These are phyloP conservation scores for Gliomastix tumulicola DNA, from an alignment of 2,329 filamentous ascomycete species.

Conservation along the genomic window DNA sequence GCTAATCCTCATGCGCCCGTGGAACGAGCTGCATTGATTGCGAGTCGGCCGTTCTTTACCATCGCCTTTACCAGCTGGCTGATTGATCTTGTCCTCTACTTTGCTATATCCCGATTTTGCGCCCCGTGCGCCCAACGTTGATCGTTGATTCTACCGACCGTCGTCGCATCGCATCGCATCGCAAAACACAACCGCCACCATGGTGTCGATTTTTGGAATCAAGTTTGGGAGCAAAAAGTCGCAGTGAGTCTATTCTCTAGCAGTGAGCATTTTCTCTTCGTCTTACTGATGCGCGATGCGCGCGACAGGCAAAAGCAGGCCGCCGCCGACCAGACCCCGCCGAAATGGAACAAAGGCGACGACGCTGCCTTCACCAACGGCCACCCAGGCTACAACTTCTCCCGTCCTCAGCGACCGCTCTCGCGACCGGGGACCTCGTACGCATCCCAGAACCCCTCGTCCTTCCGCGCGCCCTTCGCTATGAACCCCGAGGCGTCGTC, in stretches of 20 bases:
- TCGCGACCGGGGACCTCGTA: constrained; percentile 32
- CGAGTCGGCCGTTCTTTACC: no score
- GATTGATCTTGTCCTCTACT: no score
- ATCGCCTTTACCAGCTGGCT: no score
- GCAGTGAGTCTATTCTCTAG: constrained; percentile 23
- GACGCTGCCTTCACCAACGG: constrained; percentile 22
- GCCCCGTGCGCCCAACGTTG: no score
- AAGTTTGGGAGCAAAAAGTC: constrained; percentile 50
- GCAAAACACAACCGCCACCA: no score
- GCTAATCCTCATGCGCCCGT: no score
- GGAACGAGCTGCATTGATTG: no score
- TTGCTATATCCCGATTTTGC: no score
- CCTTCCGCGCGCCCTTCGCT: constrained; percentile 25
- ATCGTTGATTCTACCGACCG: no score
- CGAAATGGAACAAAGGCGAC: constrained; percentile 21
- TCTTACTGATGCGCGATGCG: neutral
- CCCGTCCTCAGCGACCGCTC: constrained; percentile 22
- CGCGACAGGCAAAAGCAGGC: constrained; percentile 10
- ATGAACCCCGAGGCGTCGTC: constrained; percentile 27
- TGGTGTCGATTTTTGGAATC: constrained; percentile 55
- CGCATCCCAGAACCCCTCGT: constrained; percentile 18
- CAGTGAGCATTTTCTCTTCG: neutral
- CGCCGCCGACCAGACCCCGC: constrained; percentile 11
- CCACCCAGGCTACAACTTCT: constrained; percentile 27
- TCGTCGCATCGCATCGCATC: no score